Percentiles rank a stretch among this genome's conserved stretches.
Conservation (phyloP, 345 rosid species). For the Eucalyptus curtisii region DNA sequence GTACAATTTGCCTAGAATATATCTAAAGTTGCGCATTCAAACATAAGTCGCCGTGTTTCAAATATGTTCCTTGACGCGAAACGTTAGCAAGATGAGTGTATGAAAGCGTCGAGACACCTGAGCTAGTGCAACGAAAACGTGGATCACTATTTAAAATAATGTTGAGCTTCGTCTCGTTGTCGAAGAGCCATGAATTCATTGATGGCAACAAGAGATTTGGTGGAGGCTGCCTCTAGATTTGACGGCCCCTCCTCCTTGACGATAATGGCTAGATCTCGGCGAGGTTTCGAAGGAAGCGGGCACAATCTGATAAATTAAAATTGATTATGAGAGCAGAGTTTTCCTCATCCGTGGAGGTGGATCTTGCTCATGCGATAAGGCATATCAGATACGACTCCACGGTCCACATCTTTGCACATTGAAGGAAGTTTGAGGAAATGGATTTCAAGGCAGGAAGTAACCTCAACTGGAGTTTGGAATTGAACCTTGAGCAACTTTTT, state of each 20-base stretch:
- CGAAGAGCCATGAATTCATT: neutral
- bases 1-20: neutral
- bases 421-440: neutral
- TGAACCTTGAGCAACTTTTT: neutral
- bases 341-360: neutral
- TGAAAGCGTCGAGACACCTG: neutral
- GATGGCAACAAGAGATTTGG: neutral
- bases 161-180: neutral
- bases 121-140: accelerated
- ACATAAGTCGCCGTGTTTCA: neutral
- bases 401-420: neutral
- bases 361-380: neutral
- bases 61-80: neutral
- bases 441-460: neutral
- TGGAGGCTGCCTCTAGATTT: neutral
- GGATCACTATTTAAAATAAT: neutral
- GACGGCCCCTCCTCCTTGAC: neutral
- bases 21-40: neutral
- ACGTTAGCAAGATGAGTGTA: neutral
- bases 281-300: neutral
- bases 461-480: neutral
- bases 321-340: neutral
- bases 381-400: neutral
- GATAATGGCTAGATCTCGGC: neutral
- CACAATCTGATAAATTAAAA: neutral